phyloP scores from a whole-genome alignment of 2,329 filamentous ascomycete species.

The Colletotrichum echinochloae region DNA sequence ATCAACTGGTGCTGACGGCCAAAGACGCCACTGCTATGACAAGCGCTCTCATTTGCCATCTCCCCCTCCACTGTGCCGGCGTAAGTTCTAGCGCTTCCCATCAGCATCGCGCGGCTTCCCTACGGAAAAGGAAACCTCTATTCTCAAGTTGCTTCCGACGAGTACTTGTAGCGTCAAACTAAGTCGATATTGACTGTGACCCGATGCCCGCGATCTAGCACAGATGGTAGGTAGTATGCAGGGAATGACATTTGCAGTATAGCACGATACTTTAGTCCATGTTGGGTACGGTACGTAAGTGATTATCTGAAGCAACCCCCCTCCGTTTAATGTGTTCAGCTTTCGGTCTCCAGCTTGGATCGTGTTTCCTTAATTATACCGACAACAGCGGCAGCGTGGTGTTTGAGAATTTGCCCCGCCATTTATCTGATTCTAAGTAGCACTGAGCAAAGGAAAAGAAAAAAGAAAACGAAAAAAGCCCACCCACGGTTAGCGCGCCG shows the following conservation, averaged over 20 bases:
- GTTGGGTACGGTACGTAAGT: neutral
- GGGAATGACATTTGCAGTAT: too few species aligned
- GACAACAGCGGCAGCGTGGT: neutral
- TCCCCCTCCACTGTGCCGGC: neutral
- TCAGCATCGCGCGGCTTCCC: neutral
- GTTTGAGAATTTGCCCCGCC: neutral
- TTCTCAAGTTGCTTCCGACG: neutral
- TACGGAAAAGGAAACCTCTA: too few species aligned
- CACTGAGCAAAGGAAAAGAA: neutral
- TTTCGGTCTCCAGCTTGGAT: neutral
- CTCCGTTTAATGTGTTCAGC: neutral
- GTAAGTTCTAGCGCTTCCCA: neutral
- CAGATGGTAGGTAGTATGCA: neutral
- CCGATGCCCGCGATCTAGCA: neutral
- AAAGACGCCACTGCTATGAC: neutral
- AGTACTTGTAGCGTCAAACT: neutral
- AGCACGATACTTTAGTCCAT: neutral
- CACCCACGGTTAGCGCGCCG: neutral
- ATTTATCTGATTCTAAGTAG: neutral
- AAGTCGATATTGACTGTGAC: neutral
- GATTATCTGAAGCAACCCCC: neutral
- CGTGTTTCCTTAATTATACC: neutral
- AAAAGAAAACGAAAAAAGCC: neutral
- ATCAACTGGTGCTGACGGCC: conserved; percentile 2
- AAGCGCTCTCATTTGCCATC: neutral